Evolutionary conservation across 768 basidiomycete species (phyloP).

Genomic region (Pisolithus microcarpus): DNA sequence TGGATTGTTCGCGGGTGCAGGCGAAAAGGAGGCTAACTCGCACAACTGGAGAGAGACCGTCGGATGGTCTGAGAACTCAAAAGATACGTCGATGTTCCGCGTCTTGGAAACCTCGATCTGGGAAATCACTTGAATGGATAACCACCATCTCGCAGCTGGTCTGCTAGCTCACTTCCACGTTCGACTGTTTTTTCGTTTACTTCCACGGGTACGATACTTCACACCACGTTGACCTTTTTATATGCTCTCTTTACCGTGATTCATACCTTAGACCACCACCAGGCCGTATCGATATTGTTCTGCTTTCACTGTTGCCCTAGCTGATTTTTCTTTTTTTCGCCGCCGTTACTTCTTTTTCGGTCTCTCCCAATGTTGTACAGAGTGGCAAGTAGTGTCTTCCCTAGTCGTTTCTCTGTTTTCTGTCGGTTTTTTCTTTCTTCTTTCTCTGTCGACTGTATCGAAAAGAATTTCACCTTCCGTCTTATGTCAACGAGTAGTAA

Average conservation of each 20-base stretch:
- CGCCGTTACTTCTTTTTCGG: constrained; percentile 1
- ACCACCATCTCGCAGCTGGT: constrained; percentile 2
- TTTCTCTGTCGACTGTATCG: constrained; percentile 20
- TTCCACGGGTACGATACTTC: background rate
- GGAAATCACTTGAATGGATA: constrained; percentile 46
- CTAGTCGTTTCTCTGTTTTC: constrained; percentile 7
- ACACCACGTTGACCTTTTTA: background rate
- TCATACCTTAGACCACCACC: background rate
- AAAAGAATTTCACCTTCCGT: constrained; percentile 11
- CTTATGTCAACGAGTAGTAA: constrained; percentile 12
- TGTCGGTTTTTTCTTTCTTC: constrained; percentile 9
- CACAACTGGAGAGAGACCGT: constrained; percentile 78
- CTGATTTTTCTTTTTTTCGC: constrained; percentile 5
- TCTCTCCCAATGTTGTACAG: background rate
- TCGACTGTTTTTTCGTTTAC: background rate
- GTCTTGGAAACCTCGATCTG: constrained; percentile 74
- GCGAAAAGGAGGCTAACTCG: constrained; percentile 79
- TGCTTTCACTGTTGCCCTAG: constrained; percentile 15
- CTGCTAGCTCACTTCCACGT: constrained; percentile 14
- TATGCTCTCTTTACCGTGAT: background rate
- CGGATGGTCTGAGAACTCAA: constrained; percentile 75
- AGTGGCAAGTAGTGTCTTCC: constrained; percentile 7
- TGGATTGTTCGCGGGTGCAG: constrained; percentile 63
- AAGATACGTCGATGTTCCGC: constrained; percentile 67
- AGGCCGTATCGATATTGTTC: constrained; percentile 14